A percentile compares a stretch with the other conserved stretches of the same genome.
Evolutionary conservation across 2,329 filamentous ascomycete genomes (phyloP).

Genomic region (Nemania sp.): DNA sequence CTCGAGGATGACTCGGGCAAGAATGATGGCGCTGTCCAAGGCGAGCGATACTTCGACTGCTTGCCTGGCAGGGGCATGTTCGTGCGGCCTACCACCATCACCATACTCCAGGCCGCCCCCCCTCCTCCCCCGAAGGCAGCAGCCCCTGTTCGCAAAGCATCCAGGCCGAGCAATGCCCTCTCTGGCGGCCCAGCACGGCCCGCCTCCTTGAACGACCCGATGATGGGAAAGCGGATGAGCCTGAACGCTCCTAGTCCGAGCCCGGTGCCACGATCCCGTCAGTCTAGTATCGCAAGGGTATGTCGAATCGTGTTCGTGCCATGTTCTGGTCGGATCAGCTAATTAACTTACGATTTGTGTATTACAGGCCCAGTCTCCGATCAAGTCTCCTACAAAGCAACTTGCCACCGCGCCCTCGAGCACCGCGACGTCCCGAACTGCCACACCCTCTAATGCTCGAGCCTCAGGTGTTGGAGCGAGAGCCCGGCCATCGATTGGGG

Average conservation of each 20-base stretch:
- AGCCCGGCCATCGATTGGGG: conserved; percentile 59
- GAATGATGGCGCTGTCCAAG: conserved; percentile 91
- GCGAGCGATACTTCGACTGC: conserved; percentile 88
- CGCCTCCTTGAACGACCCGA: conserved; percentile 58
- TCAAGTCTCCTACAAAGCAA: conserved; percentile 80
- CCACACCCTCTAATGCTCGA: conserved; percentile 63
- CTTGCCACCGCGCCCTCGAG: conserved; percentile 60
- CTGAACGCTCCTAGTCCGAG: conserved; percentile 75
- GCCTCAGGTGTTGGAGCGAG: conserved; percentile 52
- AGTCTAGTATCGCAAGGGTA: conserved; percentile 62
- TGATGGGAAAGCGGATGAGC: conserved; percentile 66
- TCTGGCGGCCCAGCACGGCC: conserved; percentile 48
- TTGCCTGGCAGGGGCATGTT: conserved; percentile 80
- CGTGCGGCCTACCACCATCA: conserved; percentile 72
- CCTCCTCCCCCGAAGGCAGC: conserved; percentile 43
- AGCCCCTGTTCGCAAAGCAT: conserved; percentile 47
- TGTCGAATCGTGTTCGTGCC: conserved; percentile 35
- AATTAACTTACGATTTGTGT: conserved; percentile 14
- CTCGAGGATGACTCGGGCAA: conserved; percentile 82
- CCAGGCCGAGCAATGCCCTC: conserved; percentile 37
- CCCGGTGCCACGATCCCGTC: conserved; percentile 63
- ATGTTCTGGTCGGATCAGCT: background rate
- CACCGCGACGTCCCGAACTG: conserved; percentile 64
- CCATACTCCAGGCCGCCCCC: conserved; percentile 55
- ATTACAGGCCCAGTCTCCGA: conserved; percentile 63